Evolutionary conservation across 1,139 yeast genomes (phyloP).

Genomic region (Blastobotrys ciferrii): DNA sequence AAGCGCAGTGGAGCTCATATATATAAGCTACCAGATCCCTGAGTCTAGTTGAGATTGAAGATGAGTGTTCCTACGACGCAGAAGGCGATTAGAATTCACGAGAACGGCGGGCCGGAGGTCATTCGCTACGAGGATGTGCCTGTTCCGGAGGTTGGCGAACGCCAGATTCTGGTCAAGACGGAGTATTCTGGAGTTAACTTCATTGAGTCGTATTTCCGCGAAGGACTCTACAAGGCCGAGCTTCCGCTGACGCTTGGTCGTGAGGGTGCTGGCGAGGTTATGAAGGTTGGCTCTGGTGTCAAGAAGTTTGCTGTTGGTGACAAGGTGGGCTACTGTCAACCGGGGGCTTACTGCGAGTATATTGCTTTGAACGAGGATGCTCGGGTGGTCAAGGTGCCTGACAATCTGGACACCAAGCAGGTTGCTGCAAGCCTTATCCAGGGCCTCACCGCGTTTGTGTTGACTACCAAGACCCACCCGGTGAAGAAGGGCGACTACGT

Average conservation of each 20-base stretch:
- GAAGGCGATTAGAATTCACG: slow-evolving; percentile 55
- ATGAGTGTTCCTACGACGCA: slow-evolving; percentile 53
- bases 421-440: slow-evolving; percentile 66
- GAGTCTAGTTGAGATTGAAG: too few relatives aligned
- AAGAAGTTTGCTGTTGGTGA: slow-evolving; percentile 64
- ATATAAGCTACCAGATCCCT: too few relatives aligned
- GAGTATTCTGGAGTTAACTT: slow-evolving; percentile 75
- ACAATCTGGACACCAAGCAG: slow-evolving; percentile 45
- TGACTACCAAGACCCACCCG: slow-evolving; percentile 61
- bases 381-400: slow-evolving; percentile 50
- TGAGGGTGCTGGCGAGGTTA: slow-evolving; percentile 79
- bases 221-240: slow-evolving; percentile 62
- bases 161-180: slow-evolving; percentile 68
- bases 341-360: slow-evolving; percentile 68
- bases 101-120: slow-evolving; percentile 56
- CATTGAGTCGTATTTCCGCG: slow-evolving; percentile 79
- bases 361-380: slow-evolving; percentile 40
- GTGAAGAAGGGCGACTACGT: slow-evolving; percentile 68
- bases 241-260: slow-evolving; percentile 73
- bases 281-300: slow-evolving; percentile 62
- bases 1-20: too few relatives aligned
- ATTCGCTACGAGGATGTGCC: slow-evolving; percentile 51
- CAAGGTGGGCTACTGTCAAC: slow-evolving; percentile 55
- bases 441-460: slow-evolving; percentile 76
- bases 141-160: slow-evolving; percentile 54